Evolutionary conservation across 2,329 filamentous ascomycete species (phyloP).

Genomic region (Gnomoniopsis sp.): DNA sequence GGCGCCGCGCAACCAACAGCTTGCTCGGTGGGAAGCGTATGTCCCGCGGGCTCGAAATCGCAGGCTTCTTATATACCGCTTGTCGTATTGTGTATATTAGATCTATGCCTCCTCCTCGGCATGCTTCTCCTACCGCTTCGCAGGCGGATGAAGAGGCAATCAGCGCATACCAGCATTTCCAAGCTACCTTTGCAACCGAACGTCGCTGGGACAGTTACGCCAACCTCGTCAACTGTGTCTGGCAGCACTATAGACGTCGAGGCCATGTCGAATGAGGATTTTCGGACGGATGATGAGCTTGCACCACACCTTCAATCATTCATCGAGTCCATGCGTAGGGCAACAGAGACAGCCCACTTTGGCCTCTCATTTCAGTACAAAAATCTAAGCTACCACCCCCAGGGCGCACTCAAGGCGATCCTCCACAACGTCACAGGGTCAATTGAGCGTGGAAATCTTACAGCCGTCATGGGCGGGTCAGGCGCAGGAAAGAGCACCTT

Average conservation of each 20-base stretch:
- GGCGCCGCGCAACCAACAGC: slow-evolving; percentile 45
- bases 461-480: slow-evolving; percentile 57
- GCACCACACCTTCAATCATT: slow-evolving; percentile 43
- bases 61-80: slow-evolving; percentile 43
- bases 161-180: neutral
- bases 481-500: slow-evolving; percentile 60
- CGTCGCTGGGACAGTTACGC: neutral
- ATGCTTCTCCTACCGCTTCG: slow-evolving; percentile 33
- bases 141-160: slow-evolving; percentile 31
- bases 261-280: slow-evolving; percentile 31
- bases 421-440: slow-evolving; percentile 51
- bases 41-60: slow-evolving; percentile 39
- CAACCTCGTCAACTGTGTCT: slow-evolving; percentile 25
- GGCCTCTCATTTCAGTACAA: slow-evolving; percentile 52
- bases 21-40: slow-evolving; percentile 43
- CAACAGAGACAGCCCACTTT: slow-evolving; percentile 47
- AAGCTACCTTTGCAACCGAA: neutral
- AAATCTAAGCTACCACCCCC: slow-evolving; percentile 46
- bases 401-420: slow-evolving; percentile 40
- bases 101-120: slow-evolving; percentile 36
- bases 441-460: slow-evolving; percentile 52
- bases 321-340: slow-evolving; percentile 49
- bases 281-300: slow-evolving; percentile 29
- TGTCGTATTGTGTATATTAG: slow-evolving; percentile 37
- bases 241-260: slow-evolving; percentile 26